Conservation (phyloP, 2,329 filamentous ascomycete species). For the Xylariales sp. region DNA sequence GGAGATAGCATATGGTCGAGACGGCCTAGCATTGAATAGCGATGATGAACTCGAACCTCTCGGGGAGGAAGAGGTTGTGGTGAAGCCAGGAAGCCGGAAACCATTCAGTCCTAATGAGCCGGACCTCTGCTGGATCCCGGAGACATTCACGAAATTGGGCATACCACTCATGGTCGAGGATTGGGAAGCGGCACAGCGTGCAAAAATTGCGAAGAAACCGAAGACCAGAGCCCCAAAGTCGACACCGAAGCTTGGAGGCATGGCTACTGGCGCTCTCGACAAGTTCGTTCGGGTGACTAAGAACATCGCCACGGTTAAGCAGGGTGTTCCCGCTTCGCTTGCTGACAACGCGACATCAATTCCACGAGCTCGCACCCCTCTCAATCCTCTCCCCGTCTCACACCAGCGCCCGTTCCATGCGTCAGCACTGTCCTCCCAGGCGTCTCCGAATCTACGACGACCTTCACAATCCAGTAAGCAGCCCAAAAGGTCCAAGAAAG, state of each 20-base stretch:
- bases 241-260: constrained; percentile 17
- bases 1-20: constrained; percentile 43
- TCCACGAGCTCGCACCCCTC: constrained; percentile 1
- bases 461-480: constrained; percentile 23
- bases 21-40: constrained; percentile 56
- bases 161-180: constrained; percentile 60
- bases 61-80: constrained; percentile 16
- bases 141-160: constrained; percentile 59
- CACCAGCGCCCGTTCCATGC: neutral
- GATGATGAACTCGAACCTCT: constrained; percentile 58
- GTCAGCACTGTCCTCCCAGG: too few species aligned
- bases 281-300: constrained; percentile 38
- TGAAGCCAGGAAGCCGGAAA: constrained; percentile 26
- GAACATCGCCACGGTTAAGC: constrained; percentile 10
- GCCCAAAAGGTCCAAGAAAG: constrained; percentile 13
- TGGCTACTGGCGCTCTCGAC: constrained; percentile 29
- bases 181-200: constrained; percentile 48
- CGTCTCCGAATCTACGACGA: constrained; percentile 10
- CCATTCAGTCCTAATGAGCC: constrained; percentile 62
- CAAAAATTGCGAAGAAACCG: constrained; percentile 21
- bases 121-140: constrained; percentile 66
- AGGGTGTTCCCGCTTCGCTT: neutral
- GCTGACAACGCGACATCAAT: constrained; percentile 5
- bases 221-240: constrained; percentile 17
- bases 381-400: neutral